Base-by-base conservation (phyloP, 495 filamentous ascomycete genomes). In the Tirmania nivea region DNA sequence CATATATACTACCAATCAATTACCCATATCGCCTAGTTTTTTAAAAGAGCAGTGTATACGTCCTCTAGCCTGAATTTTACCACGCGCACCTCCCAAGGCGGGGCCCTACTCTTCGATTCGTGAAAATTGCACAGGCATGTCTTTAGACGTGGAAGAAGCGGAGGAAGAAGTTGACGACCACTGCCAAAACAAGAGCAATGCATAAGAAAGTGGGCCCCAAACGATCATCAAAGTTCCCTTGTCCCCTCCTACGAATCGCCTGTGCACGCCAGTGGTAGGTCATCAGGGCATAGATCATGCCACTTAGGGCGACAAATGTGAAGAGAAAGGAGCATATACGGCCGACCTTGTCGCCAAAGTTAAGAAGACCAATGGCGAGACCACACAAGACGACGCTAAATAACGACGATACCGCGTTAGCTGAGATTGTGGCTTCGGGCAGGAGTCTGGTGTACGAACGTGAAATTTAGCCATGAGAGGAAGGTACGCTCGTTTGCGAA, bases 401-500 rank as follows among this genome's bases (percentile, higher is more conserved):
- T 31, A 3, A 31, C 25, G 25, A 31, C 7, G 7, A 31, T 31
- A 31, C 25, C 3, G 25, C 2, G 25, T 31, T 31, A 31, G 25
- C 25, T 31, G 25, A 3, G 25, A 31, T 31, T 31, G 25, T 3
- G 7, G 25, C 25, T 31, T 31, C 25, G 25, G 25, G 7, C 25
- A 31, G 25, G 25, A 31, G 25, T 31, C 25, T 5, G 25, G 25
- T 31, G 7, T 31, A 45, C 39, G 12, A 14, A 45, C 39, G 39
- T 45, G 75, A 96, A 96, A 73, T 96, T 96, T 60, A 99, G 83
- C 92, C 92, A 99, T 64, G 84, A 90, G 62, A 99, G 79, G 64
- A 96, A 99, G 42, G 90, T 99, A 52, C 90, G 87, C 73, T 99
- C 90, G 73, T 96, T 96, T 67, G 90, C 90, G 75, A 99, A 99